phyloP scores from a whole-genome alignment of 768 basidiomycete genomes.

The Gelatoporia subvermispora region DNA sequence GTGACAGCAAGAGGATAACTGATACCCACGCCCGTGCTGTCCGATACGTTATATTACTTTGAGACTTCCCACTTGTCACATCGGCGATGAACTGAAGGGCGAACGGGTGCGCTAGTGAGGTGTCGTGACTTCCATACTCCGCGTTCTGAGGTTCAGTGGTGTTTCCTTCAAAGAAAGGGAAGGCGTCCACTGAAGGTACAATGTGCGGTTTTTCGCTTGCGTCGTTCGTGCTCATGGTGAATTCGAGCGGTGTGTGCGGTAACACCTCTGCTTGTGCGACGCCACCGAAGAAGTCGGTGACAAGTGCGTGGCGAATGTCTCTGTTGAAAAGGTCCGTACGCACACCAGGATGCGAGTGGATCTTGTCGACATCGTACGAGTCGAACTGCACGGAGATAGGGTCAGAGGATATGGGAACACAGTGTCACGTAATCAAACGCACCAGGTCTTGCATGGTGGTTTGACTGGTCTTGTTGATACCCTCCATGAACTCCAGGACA shows the following conservation, averaged over 20 bases:
- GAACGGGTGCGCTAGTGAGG: conserved; percentile 4
- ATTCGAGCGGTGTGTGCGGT: conserved; percentile 1
- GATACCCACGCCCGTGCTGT: conserved; percentile 5
- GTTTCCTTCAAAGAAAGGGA: neutral
- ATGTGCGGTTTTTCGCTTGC: neutral
- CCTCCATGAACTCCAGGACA: conserved; percentile 86
- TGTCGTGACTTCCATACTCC: neutral
- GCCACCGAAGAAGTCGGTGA: conserved; percentile 73
- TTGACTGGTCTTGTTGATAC: conserved; percentile 85
- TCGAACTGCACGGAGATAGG: conserved; percentile 56
- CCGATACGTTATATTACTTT: neutral
- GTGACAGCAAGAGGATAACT: neutral
- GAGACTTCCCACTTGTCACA: neutral
- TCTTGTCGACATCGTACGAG: conserved; percentile 66
- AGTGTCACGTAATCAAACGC: conserved; percentile 24
- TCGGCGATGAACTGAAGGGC: too few species aligned
- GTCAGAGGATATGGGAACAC: neutral
- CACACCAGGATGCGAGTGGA: conserved; percentile 86
- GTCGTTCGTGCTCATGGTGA: neutral
- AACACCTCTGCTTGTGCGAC: conserved; percentile 77
- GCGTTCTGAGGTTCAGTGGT: neutral
- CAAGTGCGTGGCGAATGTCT: conserved; percentile 50
- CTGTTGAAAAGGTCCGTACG: conserved; percentile 77
- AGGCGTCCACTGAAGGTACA: neutral
- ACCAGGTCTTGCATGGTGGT: conserved; percentile 81